phyloP scores from a whole-genome alignment of 169 alveolate species.

The Eimeria necatrix region DNA sequence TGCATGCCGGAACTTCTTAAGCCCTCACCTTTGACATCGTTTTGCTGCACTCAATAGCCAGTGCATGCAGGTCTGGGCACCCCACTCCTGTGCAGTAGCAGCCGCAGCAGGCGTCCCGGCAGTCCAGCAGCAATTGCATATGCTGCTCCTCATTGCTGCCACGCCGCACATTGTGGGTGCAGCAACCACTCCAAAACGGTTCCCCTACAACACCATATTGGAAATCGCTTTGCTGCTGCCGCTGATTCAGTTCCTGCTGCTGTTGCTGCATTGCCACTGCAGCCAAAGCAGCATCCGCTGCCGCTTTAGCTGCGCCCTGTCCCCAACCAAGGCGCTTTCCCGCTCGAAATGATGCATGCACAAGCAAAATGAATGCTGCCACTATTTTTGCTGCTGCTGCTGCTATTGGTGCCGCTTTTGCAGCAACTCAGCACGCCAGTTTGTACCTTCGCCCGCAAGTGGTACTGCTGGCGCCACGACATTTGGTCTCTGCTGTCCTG shows the following conservation, averaged over 20 bases:
- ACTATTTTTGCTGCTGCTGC: constrained; percentile 27
- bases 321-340: neutral
- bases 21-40: neutral
- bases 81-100: constrained; percentile 11
- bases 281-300: constrained; percentile 59
- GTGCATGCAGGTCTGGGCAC: neutral
- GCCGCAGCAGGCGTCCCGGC: constrained; percentile 31
- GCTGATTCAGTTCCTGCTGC: constrained; percentile 39
- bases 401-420: neutral
- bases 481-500: constrained; percentile 29
- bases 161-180: neutral
- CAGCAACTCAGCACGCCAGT: constrained; percentile 52
- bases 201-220: neutral
- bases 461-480: constrained; percentile 60
- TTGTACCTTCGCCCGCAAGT: constrained; percentile 25
- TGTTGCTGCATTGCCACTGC: constrained; percentile 66
- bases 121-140: constrained; percentile 15
- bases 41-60: constrained; percentile 1
- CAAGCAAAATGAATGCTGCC: neutral
- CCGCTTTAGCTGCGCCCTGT: constrained; percentile 60
- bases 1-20: too few relatives aligned
- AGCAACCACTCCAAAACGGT: neutral
- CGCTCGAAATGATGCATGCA: constrained; percentile 48
- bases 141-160: neutral
- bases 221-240: constrained; percentile 14